A percentile compares a stretch with the other conserved stretches of the same genome.
Evolutionary conservation across 192 early-diverging fungal genomes (phyloP).

Genomic region (Obelidium mucronatum): DNA sequence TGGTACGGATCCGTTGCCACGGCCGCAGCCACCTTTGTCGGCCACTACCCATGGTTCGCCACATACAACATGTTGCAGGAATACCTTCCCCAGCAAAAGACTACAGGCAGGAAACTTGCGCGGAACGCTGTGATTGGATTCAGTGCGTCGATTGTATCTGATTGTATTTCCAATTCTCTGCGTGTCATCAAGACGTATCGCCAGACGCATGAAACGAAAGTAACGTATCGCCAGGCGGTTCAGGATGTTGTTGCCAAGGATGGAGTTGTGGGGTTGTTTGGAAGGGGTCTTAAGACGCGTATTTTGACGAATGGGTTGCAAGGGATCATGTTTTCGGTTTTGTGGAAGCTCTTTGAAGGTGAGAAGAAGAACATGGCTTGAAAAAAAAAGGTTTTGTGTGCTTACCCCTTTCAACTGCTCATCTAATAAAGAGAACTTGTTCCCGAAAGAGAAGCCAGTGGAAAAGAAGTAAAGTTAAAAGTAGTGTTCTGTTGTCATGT

Average conservation of each 20-base stretch:
- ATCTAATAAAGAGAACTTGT: neutral
- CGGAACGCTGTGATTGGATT: slow-evolving; percentile 53
- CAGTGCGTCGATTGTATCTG: slow-evolving; percentile 42
- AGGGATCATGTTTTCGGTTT: slow-evolving; percentile 55
- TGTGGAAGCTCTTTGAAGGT: slow-evolving; percentile 48
- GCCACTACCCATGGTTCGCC: slow-evolving; percentile 47
- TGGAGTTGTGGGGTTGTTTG: slow-evolving; percentile 51
- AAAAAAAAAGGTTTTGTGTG: no score
- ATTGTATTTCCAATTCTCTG: slow-evolving; percentile 51
- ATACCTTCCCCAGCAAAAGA: slow-evolving; percentile 44
- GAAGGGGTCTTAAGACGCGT: slow-evolving; percentile 50
- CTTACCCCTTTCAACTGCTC: no score
- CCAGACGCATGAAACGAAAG: slow-evolving; percentile 41
- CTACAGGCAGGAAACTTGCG: slow-evolving; percentile 43
- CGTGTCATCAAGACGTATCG: slow-evolving; percentile 56
- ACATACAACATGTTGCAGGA: slow-evolving; percentile 51
- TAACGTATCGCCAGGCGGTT: slow-evolving; percentile 44
- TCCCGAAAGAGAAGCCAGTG: neutral
- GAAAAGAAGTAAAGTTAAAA: slow-evolving; percentile 5
- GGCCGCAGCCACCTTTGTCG: slow-evolving; percentile 53
- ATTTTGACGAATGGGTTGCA: slow-evolving; percentile 55
- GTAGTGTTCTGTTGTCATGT: no score
- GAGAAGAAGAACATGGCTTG: neutral
- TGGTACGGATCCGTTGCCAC: slow-evolving; percentile 54
- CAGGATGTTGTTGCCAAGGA: slow-evolving; percentile 52